Evolutionary conservation across 1,284 basidiomycete genomes (phyloP), one percentile per base, ranked within the genome.

Genomic region (Takashimella tepidaria): DNA sequence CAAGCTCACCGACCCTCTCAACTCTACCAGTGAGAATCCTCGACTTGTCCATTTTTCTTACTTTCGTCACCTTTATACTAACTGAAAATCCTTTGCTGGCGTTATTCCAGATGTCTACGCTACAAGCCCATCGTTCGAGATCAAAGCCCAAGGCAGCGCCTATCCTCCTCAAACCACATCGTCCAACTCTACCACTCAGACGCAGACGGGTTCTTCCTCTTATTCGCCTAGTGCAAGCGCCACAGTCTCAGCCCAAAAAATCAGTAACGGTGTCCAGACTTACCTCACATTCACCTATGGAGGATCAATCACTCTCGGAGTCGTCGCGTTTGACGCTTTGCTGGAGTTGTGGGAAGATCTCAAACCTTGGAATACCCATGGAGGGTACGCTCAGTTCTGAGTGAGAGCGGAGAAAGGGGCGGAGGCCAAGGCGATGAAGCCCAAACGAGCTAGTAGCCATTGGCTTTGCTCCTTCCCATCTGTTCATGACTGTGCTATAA

Each of bases 101-200:
- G n/a, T n/a, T n/a, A n/a, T n/a, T n/a, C n/a, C n/a, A 59, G 62
- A 88, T 84, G 62, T 88, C 57, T 87, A 81, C 64, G 83, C 83
- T 21, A 67, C 73, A 43, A 86, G 85, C 25, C 60, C 81, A 52
- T 64, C 74, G 10, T 89, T 89, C 72, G 82, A 85, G 69, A 81
- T 89, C 75, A 85, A 85, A 69, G 64, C 84, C 12, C 61, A 76
- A 41, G 83, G 82, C 49, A 79, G 87, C 12, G 10, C 78, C 6
- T 89, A 86, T 73, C 85, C 87, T 19, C 64, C 79, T 13, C 59
- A 77, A 3, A 57, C 67, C 3, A 67, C 78, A 20, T 69, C 78
- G 16, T 73, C 78, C 20, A 70, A 74, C 22, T 63, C 71, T 2
- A 61, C 63, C 1, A 41, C 47, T 42, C 45, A 27, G 42, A 40